phyloP scores from a whole-genome alignment of 805 yeast species.

The Blastobotrys attinorum region DNA sequence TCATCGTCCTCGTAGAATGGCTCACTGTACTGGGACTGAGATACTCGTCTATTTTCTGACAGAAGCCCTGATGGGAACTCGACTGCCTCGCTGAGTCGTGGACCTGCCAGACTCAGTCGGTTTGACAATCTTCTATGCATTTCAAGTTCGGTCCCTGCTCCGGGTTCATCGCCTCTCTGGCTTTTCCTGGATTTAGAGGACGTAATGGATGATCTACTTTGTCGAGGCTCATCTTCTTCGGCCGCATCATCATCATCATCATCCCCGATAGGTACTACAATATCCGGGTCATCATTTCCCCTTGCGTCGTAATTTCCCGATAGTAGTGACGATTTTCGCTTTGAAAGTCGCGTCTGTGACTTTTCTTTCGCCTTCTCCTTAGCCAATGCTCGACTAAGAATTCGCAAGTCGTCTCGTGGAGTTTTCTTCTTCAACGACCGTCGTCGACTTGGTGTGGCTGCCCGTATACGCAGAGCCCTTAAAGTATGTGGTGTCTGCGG shows the following conservation, averaged over 20 bases:
- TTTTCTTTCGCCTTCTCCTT: constrained; percentile 7
- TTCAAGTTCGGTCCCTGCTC: not conserved
- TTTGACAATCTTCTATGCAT: not conserved
- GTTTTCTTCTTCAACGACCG: constrained; percentile 9
- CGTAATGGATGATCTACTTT: no score
- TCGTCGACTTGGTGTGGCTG: constrained; percentile 15
- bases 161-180: no score
- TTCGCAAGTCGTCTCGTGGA: constrained; percentile 16
- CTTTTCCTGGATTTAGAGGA: no score
- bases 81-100: constrained; percentile 6
- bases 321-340: not conserved
- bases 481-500: constrained; percentile 14
- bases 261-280: not conserved
- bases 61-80: not conserved
- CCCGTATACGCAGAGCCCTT: constrained; percentile 8
- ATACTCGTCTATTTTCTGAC: not conserved
- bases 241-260: no score
- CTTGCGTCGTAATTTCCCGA: not conserved
- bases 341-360: not conserved
- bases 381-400: constrained; percentile 17
- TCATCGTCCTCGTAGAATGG: constrained; percentile 4
- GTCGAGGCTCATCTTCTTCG: not conserved
- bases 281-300: not conserved
- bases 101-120: constrained; percentile 3
- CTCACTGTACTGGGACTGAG: not conserved